Evolutionary conservation across 805 yeast genomes (phyloP).

Genomic region (Phaffomyces antillensis): DNA sequence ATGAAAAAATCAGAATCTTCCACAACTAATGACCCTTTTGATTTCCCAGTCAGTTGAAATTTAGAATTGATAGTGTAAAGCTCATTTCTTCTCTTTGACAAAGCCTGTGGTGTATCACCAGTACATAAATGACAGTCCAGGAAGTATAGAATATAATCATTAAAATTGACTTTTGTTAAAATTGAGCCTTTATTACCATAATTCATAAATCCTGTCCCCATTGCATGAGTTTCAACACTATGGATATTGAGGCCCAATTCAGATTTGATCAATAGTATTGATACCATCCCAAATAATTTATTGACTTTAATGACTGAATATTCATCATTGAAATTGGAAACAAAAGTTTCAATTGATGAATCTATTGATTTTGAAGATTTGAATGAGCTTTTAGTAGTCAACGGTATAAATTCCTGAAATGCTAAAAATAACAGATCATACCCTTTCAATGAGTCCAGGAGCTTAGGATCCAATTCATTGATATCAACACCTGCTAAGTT

Average conservation of each 20-base stretch:
- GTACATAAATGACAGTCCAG: slow-evolving; percentile 50
- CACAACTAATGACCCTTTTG: slow-evolving; percentile 14
- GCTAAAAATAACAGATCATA: slow-evolving; percentile 35
- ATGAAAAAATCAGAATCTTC: slow-evolving; percentile 16
- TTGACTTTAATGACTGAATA: slow-evolving; percentile 35
- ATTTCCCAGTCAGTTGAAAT: slow-evolving; percentile 19
- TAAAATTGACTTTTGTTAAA: slow-evolving; percentile 31
- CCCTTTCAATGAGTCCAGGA: slow-evolving; percentile 1
- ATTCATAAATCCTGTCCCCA: slow-evolving; percentile 52
- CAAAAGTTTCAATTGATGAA: neutral
- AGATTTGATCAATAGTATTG: slow-evolving; percentile 34
- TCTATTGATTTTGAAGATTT: slow-evolving; percentile 25
- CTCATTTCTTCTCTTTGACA: slow-evolving; percentile 38
- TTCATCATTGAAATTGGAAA: slow-evolving; percentile 5
- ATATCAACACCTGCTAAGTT: slow-evolving; percentile 28
- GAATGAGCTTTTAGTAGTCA: slow-evolving; percentile 30
- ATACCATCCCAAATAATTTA: slow-evolving; percentile 47
- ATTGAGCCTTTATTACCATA: slow-evolving; percentile 64
- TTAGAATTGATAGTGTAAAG: slow-evolving; percentile 31
- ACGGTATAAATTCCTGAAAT: slow-evolving; percentile 45
- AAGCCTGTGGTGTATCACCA: slow-evolving; percentile 34
- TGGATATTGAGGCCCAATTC: slow-evolving; percentile 32
- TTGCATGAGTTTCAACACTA: slow-evolving; percentile 31
- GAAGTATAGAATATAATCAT: slow-evolving; percentile 22
- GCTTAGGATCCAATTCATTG: slow-evolving; percentile 14